phyloP scores from a whole-genome alignment of 1,284 basidiomycete genomes.

The Leucoagaricus sp. region DNA sequence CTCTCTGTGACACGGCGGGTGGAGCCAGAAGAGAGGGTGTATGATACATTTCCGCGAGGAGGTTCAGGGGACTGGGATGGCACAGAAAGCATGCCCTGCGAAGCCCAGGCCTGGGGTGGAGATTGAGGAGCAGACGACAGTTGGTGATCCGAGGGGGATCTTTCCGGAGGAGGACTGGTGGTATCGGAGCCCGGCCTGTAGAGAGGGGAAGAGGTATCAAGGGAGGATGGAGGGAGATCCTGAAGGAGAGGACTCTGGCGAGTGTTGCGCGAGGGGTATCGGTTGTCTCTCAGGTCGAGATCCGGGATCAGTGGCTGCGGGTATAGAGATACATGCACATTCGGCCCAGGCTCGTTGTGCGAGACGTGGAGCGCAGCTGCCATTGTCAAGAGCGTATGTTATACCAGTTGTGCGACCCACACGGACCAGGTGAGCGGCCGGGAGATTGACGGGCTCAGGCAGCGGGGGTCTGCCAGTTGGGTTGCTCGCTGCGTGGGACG shows the following conservation, averaged over 20 bases:
- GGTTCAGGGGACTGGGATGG: conserved; percentile 35
- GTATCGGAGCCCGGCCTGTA: conserved; percentile 14
- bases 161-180: conserved; percentile 5
- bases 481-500: conserved; percentile 10
- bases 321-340: conserved; percentile 38
- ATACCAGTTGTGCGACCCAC: neutral
- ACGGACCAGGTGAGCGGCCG: neutral
- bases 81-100: conserved; percentile 30
- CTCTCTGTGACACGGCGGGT: conserved; percentile 48
- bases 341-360: conserved; percentile 38
- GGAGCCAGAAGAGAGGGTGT: conserved; percentile 40
- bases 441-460: no score
- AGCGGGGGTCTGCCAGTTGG: no score
- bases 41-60: conserved; percentile 38
- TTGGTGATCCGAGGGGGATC: conserved; percentile 10
- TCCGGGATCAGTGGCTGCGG: conserved; percentile 56
- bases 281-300: conserved; percentile 60
- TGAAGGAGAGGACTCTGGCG: conserved; percentile 7
- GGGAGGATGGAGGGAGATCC: conserved; percentile 4
- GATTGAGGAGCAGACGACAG: conserved; percentile 20
- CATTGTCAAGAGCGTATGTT: conserved; percentile 34
- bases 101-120: conserved; percentile 22
- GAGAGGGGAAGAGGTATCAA: conserved; percentile 6
- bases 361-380: conserved; percentile 47
- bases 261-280: conserved; percentile 47